Conservation (phyloP, 257 asterid genomes). For the Forsythia suspensa region DNA sequence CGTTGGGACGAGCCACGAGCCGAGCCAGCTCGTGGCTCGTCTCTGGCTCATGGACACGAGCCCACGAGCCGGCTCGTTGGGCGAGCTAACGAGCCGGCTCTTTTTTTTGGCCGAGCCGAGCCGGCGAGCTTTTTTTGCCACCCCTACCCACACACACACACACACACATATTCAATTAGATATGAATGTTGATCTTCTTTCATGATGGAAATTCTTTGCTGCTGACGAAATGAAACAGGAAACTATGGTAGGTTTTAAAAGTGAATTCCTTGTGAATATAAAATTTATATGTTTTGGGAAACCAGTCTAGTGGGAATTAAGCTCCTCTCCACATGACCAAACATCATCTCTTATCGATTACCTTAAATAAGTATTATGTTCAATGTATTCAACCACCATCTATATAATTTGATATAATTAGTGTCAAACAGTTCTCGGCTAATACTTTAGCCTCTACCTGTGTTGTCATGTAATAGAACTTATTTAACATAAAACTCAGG, state of each 20-base stretch:
- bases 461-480: background rate
- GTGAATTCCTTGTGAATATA: background rate
- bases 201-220: background rate
- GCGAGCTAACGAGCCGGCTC: too few relatives aligned
- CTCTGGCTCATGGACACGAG: too few relatives aligned
- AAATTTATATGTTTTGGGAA: background rate
- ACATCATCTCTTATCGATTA: background rate
- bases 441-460: background rate
- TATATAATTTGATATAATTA: background rate
- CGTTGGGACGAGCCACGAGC: too few relatives aligned
- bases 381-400: background rate
- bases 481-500: background rate
- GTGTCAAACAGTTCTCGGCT: slow-evolving; percentile 8
- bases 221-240: background rate
- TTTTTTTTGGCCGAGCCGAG: too few relatives aligned
- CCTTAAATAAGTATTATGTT: background rate
- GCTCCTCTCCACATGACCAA: background rate
- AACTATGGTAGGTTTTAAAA: background rate
- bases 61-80: too few relatives aligned
- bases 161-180: background rate
- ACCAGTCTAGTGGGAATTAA: background rate
- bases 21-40: too few relatives aligned
- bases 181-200: background rate
- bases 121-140: too few relatives aligned
- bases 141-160: background rate